Base-by-base conservation (phyloP, 2,329 filamentous ascomycete genomes). In the Fusarium beomiforme region DNA sequence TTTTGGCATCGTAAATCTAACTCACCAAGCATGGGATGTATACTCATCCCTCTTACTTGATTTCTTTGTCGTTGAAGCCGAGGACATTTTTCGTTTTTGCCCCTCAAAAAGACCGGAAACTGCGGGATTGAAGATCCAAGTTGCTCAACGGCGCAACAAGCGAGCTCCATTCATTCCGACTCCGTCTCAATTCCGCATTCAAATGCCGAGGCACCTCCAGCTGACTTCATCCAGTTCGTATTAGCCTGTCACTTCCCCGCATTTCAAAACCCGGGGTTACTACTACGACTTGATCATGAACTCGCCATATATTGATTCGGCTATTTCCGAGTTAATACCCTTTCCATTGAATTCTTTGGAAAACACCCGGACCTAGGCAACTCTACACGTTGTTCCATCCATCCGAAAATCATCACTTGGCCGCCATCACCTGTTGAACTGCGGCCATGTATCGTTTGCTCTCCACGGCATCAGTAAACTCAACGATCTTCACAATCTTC, bases 401-500 rank as follows among this genome's bases (percentile, higher is more conserved):
- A n/a, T n/a, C n/a, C n/a, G 29, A 29, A 29, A 29, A 3, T 29
- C 29, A 8, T 29, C 8, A 3, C 29, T 29, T 29, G 29, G 7
- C 29, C 29, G 29, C 29, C 4, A 29, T 9, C 11, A 29, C 8
- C 29, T 29, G 8, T 29, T 29, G 56, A 4, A 59, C 29, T 5
- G 29, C 12, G 6, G 11, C 17, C 33, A 60, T 56, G 8, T 56
- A 60, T 11, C 23, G 36, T 16, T 24, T 39, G 10, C 58, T 60
- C 9, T 60, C 50, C 13, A 19, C 6, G 2, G 24, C 58, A 56
- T 60, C 58, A 3, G 58, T 60, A 23, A 56, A 60, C 12, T 60
- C 58, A 6, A 60, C 6, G 19, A 56, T 56, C 17, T 56, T 60
- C 12, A 11, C 19, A 8, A 60, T 46, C 11, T 31, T 60, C 8